A percentile compares a stretch with the other conserved stretches of the same genome.
phyloP scores from a whole-genome alignment of 805 yeast genomes.

The Nakazawaea peltata region DNA sequence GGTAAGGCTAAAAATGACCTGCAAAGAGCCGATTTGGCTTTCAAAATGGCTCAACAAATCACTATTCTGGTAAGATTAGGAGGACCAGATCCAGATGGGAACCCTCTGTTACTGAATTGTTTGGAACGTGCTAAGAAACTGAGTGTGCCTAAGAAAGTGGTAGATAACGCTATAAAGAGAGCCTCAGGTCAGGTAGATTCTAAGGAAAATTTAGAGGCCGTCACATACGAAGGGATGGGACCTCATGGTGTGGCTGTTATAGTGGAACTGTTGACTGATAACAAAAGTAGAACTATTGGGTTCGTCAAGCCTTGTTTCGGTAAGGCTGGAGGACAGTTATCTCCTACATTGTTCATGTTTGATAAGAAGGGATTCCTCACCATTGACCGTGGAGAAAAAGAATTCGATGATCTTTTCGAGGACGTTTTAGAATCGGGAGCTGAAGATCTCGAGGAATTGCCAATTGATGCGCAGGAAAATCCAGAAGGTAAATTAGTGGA shows the following conservation, averaged over 20 bases:
- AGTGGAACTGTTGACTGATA: slow-evolving; percentile 84
- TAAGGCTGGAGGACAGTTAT: slow-evolving; percentile 58
- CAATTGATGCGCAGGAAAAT: slow-evolving; percentile 33
- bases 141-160: slow-evolving; percentile 75
- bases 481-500: slow-evolving; percentile 28
- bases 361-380: slow-evolving; percentile 69
- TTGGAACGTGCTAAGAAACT: slow-evolving; percentile 71
- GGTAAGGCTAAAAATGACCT: slow-evolving; percentile 92
- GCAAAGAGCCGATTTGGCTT: slow-evolving; percentile 58
- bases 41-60: slow-evolving; percentile 64
- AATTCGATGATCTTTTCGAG: slow-evolving; percentile 66
- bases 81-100: slow-evolving; percentile 57
- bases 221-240: slow-evolving; percentile 81
- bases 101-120: slow-evolving; percentile 56
- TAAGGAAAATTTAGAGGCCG: slow-evolving; percentile 39
- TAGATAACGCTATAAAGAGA: slow-evolving; percentile 82
- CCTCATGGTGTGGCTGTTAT: slow-evolving; percentile 88
- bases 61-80: slow-evolving; percentile 69
- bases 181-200: slow-evolving; percentile 62
- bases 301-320: slow-evolving; percentile 68
- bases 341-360: slow-evolving; percentile 76
- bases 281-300: slow-evolving; percentile 74
- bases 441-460: slow-evolving; percentile 61
- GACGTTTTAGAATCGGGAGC: slow-evolving; percentile 70
- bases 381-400: slow-evolving; percentile 31